Base-by-base conservation (phyloP, 192 early-diverging fungal genomes). In the Chytriomyces hyalinus region DNA sequence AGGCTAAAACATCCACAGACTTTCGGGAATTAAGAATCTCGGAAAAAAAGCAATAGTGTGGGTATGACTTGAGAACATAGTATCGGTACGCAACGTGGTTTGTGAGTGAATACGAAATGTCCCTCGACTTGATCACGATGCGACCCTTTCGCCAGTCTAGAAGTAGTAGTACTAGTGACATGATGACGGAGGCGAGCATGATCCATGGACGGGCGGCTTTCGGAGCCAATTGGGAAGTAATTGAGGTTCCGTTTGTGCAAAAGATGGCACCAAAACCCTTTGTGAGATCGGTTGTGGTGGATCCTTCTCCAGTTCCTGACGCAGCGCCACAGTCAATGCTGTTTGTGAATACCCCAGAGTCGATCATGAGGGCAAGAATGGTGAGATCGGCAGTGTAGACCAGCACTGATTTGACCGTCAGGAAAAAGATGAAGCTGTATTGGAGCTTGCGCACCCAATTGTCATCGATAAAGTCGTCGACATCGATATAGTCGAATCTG, bases 401-500 rank as follows among this genome's bases (percentile, higher is more conserved):
- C 28, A 93, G 85, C 49, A 93, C 85, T 15, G 91, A 88, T 73
- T 91, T 90, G 74, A 95, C 82, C 6, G 93, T 86, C 20, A 86
- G 83, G 26, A 92, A 78, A 76, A 90, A 92, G 28, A 93, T 77
- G 10, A 85, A 61, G 44, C 84, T 76, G 70, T 93, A 92, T 26
- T 78, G 77, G 44, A 91, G 73, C 51, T 83, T 82, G 6, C 75
- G 65, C 73, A 77, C 70, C 62, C 80, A 86, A 10, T 77, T 83
- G 6, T 78, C 75, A 62, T 85, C 47, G 9, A 76, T 68, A 85
- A 92, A 94, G 70, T 94, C 92, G 10, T 94, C 89, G 48, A 94
- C 85, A 70, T 96, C 92, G 64, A 96, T 85, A 82, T 90, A 93
- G 84, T 94, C 94, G 78, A 96, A 96, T 80, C 94, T 94, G 85